Percentiles rank a stretch among this genome's conserved stretches.
phyloP scores from a whole-genome alignment of 768 basidiomycete genomes.

The Kwoniella shandongensis region DNA sequence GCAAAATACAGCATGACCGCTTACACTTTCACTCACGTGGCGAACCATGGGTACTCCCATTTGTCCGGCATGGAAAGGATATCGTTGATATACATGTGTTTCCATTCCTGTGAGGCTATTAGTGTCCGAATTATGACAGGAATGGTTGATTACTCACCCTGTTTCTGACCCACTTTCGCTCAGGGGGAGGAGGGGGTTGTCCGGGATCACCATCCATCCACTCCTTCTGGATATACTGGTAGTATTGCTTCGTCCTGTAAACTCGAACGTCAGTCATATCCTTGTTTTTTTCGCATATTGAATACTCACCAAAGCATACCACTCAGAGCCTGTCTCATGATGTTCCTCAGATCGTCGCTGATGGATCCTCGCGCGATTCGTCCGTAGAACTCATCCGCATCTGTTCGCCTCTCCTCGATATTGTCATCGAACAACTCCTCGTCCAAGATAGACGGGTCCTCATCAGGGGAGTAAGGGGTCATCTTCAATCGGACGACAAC shows the following conservation, averaged over 20 bases:
- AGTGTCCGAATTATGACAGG: not conserved
- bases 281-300: not conserved
- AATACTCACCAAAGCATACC: conserved; percentile 82
- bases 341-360: conserved; percentile 87
- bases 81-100: conserved; percentile 90
- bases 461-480: conserved; percentile 71
- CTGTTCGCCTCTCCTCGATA: conserved; percentile 84
- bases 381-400: conserved; percentile 94
- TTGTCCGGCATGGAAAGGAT: conserved; percentile 99
- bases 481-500: conserved; percentile 92
- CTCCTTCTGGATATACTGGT: conserved; percentile 91
- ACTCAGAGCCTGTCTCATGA: conserved; percentile 91
- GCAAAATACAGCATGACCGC: not conserved
- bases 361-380: conserved; percentile 76
- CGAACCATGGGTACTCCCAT: conserved; percentile 99
- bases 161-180: conserved; percentile 80
- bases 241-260: conserved; percentile 81
- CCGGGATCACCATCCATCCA: conserved; percentile 96
- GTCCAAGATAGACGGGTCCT: conserved; percentile 77
- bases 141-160: conserved; percentile 58
- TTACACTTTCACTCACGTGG: conserved; percentile 59
- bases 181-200: conserved; percentile 90
- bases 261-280: not conserved
- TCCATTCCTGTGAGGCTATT: conserved; percentile 70
- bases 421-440: conserved; percentile 84